Percentiles rank a stretch among this genome's conserved stretches.
Conservation (phyloP, 768 basidiomycete genomes). For the Paxillus involutus region DNA sequence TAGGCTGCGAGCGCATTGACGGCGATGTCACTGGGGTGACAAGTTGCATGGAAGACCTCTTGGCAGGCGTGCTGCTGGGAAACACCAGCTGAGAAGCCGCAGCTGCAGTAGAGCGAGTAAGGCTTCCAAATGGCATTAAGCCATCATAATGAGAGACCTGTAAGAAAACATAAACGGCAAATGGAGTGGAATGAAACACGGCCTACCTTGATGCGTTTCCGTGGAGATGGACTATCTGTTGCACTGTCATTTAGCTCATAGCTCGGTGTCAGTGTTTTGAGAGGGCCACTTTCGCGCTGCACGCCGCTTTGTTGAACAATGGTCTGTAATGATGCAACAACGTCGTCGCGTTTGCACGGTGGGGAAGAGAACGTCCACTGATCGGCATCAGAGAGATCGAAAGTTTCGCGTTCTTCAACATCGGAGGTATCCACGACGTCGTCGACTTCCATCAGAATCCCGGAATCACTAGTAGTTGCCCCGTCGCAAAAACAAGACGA, state of each 20-base stretch:
- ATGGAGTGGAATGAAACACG: background rate
- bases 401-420: conserved; percentile 53
- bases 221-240: conserved; percentile 26
- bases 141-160: conserved; percentile 19
- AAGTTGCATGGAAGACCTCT: background rate
- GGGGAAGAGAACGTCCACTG: background rate
- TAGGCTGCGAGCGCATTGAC: background rate
- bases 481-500: background rate
- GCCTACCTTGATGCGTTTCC: conserved; percentile 39
- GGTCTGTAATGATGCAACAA: conserved; percentile 2
- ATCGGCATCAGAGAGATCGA: conserved; percentile 22
- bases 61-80: background rate
- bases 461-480: background rate
- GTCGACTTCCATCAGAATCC: conserved; percentile 32
- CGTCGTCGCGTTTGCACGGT: background rate
- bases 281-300: background rate
- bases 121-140: background rate
- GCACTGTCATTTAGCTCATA: conserved; percentile 9
- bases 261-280: background rate
- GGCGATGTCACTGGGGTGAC: background rate
- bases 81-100: background rate
- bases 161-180: conserved; percentile 9
- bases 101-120: background rate
- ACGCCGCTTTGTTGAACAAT: background rate
- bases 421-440: conserved; percentile 67